phyloP scores from a whole-genome alignment of 352 stramenopile genomes.

The Pythium insidiosum region DNA sequence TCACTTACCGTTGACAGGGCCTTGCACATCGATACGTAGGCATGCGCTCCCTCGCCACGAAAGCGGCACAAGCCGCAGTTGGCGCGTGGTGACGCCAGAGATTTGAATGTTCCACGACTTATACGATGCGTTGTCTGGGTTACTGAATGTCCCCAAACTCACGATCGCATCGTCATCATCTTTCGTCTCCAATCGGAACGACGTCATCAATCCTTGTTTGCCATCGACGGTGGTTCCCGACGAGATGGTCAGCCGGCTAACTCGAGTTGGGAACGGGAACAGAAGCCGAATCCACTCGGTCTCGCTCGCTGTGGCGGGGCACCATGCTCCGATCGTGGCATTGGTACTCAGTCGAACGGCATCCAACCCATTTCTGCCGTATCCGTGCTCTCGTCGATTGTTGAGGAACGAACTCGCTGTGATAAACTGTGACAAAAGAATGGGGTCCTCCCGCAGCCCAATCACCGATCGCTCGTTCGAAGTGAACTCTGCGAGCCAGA shows the following conservation, averaged over 20 bases:
- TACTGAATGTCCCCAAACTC: too few relatives aligned
- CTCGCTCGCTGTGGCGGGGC: slow-evolving; percentile 9
- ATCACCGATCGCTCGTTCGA: slow-evolving; percentile 11
- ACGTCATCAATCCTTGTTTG: background rate
- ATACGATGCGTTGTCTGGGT: background rate
- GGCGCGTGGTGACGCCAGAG: slow-evolving; percentile 20
- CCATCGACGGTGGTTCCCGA: slow-evolving; percentile 16
- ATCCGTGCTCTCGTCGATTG: slow-evolving; percentile 31
- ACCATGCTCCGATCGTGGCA: slow-evolving; percentile 32
- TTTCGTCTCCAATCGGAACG: slow-evolving; percentile 10
- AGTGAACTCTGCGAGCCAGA: background rate
- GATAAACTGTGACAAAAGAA: slow-evolving; percentile 2
- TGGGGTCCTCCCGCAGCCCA: background rate
- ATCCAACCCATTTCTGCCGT: slow-evolving; percentile 25
- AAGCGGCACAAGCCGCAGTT: slow-evolving; percentile 33
- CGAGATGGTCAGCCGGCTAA: slow-evolving; percentile 23
- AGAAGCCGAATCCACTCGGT: slow-evolving; percentile 37
- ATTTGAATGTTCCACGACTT: background rate
- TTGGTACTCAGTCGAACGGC: slow-evolving; percentile 16
- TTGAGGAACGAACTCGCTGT: slow-evolving; percentile 20
- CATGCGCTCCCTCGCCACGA: slow-evolving; percentile 27
- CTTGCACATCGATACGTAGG: slow-evolving; percentile 34
- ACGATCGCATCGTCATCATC: background rate
- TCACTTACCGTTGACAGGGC: too few relatives aligned
- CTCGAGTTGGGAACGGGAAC: slow-evolving; percentile 30